Evolutionary conservation across 768 basidiomycete species (phyloP), one percentile per base, ranked within the genome.

Genomic region (Postia placenta): DNA sequence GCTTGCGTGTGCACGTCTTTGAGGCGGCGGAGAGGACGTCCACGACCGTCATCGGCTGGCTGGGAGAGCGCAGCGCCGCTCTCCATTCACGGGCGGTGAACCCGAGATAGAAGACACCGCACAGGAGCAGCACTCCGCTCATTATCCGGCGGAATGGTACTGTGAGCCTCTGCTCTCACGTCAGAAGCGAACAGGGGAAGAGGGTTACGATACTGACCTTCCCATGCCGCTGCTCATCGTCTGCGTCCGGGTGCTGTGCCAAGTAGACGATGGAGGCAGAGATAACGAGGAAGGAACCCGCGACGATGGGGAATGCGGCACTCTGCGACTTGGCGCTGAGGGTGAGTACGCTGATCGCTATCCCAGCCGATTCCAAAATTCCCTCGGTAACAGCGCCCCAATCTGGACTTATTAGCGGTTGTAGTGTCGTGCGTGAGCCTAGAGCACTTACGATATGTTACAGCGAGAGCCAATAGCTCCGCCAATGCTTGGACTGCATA

Each of bases 321-420:
- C 36, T 3, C 36, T 37, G 30, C 45, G 46, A 14, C 50, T 44
- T 40, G 58, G 45, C 11, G 54, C 49, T 17, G 44, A 43, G 17
- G 52, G 33, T 14, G 6, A 65, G 41, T 43, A 64, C 48, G 20
- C 55, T 42, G 7, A 64, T 20, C 2, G 58, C 58, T 15, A 61
- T 51, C 28, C 59, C 51, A 20, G 61, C 45, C 17, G 58, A 52
- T 33, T 53, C 50, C 22, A 62, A 35, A 17, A 65, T 56, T 14
- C 62, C 62, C 44, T 63, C 62, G 2, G 47, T 48, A 25, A 61
- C 51, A 17, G 65, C 61, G 45, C 62, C 64, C 44, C 64, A 60
- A 30, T 62, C 72, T 72, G 30, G 11, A 22, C 35, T 26, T 12
- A 11, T 43, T n/a, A 11, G 43, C 22, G n/a, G 28, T 9, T 40